A percentile compares a stretch with the other conserved stretches of the same genome.
Evolutionary conservation across 768 basidiomycete genomes (phyloP).

Genomic region (Botryobasidium botryosum): DNA sequence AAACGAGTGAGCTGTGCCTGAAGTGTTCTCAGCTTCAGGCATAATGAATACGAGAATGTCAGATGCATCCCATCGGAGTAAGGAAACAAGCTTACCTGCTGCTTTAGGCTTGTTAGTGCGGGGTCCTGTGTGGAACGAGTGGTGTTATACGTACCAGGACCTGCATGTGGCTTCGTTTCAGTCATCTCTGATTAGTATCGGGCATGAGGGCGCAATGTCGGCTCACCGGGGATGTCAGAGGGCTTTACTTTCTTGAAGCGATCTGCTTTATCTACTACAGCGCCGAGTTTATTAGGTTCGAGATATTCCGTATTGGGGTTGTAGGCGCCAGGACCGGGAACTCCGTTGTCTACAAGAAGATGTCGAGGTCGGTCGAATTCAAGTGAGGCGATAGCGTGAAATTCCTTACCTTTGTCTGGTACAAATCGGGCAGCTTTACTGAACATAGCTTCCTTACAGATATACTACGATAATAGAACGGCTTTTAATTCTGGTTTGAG

Average conservation of each 20-base stretch:
- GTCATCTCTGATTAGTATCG: neutral
- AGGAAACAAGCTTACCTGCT: neutral
- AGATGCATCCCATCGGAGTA: neutral
- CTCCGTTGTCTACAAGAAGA: too few relatives aligned
- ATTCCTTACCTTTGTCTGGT: too few relatives aligned
- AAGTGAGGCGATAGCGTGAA: too few relatives aligned
- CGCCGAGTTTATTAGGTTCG: conserved; percentile 39
- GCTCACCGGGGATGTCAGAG: conserved; percentile 28
- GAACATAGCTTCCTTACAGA: too few relatives aligned
- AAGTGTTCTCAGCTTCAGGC: too few relatives aligned
- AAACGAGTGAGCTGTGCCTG: neutral
- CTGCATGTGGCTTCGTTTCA: neutral
- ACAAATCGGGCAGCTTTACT: too few relatives aligned
- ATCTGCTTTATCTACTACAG: conserved; percentile 39
- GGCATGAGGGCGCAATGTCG: neutral
- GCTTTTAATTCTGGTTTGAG: too few relatives aligned
- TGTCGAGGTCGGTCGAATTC: too few relatives aligned
- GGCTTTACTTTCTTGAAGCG: conserved; percentile 32
- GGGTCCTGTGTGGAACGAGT: neutral
- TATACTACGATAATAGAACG: too few relatives aligned
- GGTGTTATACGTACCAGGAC: conserved; percentile 1
- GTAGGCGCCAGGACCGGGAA: conserved; percentile 37
- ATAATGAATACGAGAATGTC: neutral
- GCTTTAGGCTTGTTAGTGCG: neutral
- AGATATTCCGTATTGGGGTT: conserved; percentile 24